These are phyloP conservation scores for Rubia peregrina DNA, from an alignment of 305 asterid species.

Conservation along the genomic window DNA sequence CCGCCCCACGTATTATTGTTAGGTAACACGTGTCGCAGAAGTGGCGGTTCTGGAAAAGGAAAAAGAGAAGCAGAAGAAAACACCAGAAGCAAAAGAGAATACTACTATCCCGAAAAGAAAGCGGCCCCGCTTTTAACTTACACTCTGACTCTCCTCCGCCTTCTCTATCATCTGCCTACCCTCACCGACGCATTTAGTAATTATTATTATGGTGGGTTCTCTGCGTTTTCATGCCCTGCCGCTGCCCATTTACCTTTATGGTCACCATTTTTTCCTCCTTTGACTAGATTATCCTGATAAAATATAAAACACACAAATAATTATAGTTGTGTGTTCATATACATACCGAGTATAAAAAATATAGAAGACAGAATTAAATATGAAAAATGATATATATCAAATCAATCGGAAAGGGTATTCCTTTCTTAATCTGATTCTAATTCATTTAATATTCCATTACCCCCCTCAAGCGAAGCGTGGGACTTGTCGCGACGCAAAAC, in stretches of 20 bases:
- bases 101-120: not conserved
- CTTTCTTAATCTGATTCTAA: too few species aligned
- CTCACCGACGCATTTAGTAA: not conserved
- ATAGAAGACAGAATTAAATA: too few species aligned
- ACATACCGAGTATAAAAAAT: too few species aligned
- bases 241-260: not conserved
- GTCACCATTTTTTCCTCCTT: not conserved
- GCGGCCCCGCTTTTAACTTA: not conserved
- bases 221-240: not conserved
- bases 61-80: not conserved
- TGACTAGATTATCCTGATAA: not conserved
- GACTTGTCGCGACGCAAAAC: too few species aligned
- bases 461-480: too few species aligned
- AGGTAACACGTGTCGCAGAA: not conserved
- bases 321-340: too few species aligned
- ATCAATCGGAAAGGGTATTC: too few species aligned
- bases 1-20: constrained; percentile 20
- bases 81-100: too few species aligned
- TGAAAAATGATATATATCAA: too few species aligned
- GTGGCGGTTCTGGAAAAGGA: not conserved
- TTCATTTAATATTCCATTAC: too few species aligned
- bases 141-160: not conserved
- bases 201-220: not conserved
- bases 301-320: too few species aligned
- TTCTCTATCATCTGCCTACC: too few species aligned